Conservation (phyloP, 768 basidiomycete species). For the Grammothele lineata region DNA sequence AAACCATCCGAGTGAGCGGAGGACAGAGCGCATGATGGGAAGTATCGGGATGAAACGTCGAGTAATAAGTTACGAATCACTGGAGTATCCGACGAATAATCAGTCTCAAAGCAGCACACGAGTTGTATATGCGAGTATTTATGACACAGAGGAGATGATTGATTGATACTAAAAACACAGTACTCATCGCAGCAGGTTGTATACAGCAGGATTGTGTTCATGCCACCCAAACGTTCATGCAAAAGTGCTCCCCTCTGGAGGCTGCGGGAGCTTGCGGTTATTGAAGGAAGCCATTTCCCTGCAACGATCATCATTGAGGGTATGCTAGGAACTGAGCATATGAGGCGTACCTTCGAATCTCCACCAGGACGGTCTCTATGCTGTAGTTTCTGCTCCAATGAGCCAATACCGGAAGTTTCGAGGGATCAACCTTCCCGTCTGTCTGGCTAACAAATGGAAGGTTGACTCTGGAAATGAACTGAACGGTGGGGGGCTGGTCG, state of each 20-base stretch:
- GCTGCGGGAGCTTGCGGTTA: constrained; percentile 94
- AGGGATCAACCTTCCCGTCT: constrained; percentile 74
- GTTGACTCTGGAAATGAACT: constrained; percentile 88
- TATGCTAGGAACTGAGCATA: not conserved
- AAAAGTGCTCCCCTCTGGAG: constrained; percentile 81
- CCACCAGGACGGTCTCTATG: constrained; percentile 88
- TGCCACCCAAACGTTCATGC: constrained; percentile 21
- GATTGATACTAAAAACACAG: constrained; percentile 13
- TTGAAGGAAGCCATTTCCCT: constrained; percentile 94
- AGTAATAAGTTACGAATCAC: too few species aligned
- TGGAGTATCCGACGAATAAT: too few species aligned
- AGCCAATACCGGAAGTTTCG: constrained; percentile 66
- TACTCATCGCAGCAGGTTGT: constrained; percentile 11
- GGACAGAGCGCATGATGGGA: too few species aligned
- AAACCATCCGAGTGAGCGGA: too few species aligned
- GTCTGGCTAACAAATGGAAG: constrained; percentile 81
- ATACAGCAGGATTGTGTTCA: constrained; percentile 5
- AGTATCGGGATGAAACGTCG: too few species aligned
- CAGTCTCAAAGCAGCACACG: too few species aligned
- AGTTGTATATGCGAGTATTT: too few species aligned
- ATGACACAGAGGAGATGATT: too few species aligned
- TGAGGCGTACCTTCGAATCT: constrained; percentile 77
- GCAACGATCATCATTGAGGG: not conserved
- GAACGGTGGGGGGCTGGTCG: constrained; percentile 71
- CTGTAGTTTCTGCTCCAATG: constrained; percentile 74